These are phyloP conservation scores for Mycena latifolia DNA, from an alignment of 768 basidiomycete genomes.

Conservation along the genomic window DNA sequence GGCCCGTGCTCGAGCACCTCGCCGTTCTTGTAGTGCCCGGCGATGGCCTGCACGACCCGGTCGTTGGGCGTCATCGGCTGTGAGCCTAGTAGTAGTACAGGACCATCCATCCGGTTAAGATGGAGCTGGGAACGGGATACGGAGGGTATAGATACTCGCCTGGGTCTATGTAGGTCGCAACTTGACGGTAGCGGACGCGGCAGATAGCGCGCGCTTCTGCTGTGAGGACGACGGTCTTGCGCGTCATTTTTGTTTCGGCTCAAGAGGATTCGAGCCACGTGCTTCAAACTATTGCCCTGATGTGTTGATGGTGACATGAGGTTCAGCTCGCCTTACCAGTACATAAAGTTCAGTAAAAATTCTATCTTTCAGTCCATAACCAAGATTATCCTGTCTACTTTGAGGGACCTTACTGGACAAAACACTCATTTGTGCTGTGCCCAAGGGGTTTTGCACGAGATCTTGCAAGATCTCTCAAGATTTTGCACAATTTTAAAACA, in stretches of 20 bases:
- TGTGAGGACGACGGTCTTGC: constrained; percentile 21
- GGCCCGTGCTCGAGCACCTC: constrained; percentile 11
- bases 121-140: background rate
- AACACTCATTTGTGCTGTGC: no score
- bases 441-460: no score
- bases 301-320: background rate
- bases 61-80: constrained; percentile 18
- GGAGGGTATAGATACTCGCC: background rate
- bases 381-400: no score
- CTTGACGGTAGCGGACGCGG: constrained; percentile 28
- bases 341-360: no score
- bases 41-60: constrained; percentile 24
- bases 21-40: constrained; percentile 22
- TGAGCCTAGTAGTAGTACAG: background rate
- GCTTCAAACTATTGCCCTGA: background rate
- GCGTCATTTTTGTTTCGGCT: constrained; percentile 14
- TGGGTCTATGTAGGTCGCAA: constrained; percentile 29
- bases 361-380: no score
- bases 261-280: background rate
- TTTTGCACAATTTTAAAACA: no score
- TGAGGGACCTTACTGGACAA: no score
- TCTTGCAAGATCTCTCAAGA: no score
- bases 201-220: constrained; percentile 26
- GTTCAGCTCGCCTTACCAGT: no score
- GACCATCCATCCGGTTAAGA: no score